phyloP scores from a whole-genome alignment of 768 basidiomycete species.

The Tylopilus vinaceipallidus region DNA sequence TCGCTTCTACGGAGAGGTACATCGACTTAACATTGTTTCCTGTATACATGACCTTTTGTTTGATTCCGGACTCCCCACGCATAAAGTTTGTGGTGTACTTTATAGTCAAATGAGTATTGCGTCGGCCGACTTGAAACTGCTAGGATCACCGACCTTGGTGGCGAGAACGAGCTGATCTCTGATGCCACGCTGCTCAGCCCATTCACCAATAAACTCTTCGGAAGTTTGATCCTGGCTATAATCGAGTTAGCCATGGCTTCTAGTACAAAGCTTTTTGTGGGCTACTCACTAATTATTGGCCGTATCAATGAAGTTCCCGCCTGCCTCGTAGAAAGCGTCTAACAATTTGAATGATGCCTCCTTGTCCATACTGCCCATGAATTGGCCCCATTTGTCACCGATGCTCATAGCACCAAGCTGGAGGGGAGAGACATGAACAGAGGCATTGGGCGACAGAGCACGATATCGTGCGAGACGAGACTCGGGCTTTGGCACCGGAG shows the following conservation, averaged over 20 bases:
- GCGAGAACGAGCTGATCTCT: constrained; percentile 47
- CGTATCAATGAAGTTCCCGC: constrained; percentile 51
- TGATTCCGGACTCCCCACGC: constrained; percentile 4
- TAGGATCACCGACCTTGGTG: constrained; percentile 32
- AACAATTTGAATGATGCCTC: constrained; percentile 43
- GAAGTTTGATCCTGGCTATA: constrained; percentile 39
- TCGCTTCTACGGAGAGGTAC: constrained; percentile 36
- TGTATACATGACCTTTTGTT: constrained; percentile 38
- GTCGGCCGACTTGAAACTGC: not conserved
- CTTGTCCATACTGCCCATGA: constrained; percentile 41
- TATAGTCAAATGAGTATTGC: not conserved
- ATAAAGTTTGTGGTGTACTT: constrained; percentile 27
- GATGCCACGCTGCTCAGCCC: constrained; percentile 41
- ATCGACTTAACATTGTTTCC: constrained; percentile 51
- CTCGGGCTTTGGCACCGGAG: constrained; percentile 25
- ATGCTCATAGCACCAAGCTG: constrained; percentile 49
- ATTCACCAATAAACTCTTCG: constrained; percentile 48
- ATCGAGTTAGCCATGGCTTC: not conserved
- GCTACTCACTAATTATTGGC: constrained; percentile 42
- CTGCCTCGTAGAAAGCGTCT: constrained; percentile 43
- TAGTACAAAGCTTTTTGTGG: not conserved
- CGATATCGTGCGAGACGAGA: constrained; percentile 40
- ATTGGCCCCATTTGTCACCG: constrained; percentile 41
- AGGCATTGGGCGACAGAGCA: constrained; percentile 38
- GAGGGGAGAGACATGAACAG: constrained; percentile 48